Conservation (phyloP, 306 rosid genomes). For the Quercus wislizeni region DNA sequence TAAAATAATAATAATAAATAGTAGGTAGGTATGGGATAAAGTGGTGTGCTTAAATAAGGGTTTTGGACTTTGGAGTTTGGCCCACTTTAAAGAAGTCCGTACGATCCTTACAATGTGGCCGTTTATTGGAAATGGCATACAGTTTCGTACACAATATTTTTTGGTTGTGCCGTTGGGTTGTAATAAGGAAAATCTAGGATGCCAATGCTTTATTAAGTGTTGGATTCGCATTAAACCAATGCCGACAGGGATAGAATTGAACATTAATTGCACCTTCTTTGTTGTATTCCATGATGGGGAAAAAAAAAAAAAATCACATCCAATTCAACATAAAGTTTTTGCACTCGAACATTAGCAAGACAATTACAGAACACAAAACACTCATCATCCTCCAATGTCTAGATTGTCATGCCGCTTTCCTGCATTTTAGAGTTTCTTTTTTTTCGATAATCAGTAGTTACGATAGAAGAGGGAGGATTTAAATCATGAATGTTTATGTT, state of each 20-base stretch:
- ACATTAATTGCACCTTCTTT: too few species aligned
- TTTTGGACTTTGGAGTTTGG: not conserved
- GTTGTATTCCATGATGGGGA: not conserved
- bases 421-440: too few species aligned
- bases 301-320: not conserved
- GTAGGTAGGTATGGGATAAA: not conserved
- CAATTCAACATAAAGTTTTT: not conserved
- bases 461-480: fast-evolving
- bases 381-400: too few species aligned
- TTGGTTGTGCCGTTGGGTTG: not conserved
- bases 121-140: not conserved
- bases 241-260: too few species aligned
- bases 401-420: too few species aligned
- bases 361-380: too few species aligned
- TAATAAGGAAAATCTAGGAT: not conserved
- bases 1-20: too few species aligned
- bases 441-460: too few species aligned
- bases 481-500: too few species aligned
- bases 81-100: not conserved
- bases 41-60: not conserved
- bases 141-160: not conserved
- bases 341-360: too few species aligned
- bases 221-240: too few species aligned
- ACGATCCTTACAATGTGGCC: not conserved
- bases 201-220: too few species aligned